Evolutionary conservation across 768 basidiomycete species (phyloP), one percentile per base, ranked within the genome.

Genomic region (Ramaria sp.): DNA sequence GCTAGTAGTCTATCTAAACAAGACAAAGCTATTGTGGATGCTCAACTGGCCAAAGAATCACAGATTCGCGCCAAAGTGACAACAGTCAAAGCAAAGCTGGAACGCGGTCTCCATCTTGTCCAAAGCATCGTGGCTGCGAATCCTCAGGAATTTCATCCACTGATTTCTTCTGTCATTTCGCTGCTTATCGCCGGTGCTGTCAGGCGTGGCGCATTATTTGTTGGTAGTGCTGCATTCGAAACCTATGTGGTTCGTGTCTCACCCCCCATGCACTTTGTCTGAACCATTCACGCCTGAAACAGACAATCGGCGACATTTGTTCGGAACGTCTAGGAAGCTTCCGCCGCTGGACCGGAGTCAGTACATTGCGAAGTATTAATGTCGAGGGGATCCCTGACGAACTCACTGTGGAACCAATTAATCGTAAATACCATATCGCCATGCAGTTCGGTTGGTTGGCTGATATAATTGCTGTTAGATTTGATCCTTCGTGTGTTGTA

Each of bases 401-500:
- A 36, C 71, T 87, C 57, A 75, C 77, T 37, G 78, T 76, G 0
- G 95, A 98, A 63, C 78, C 78, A 0, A 65, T 94, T 30, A 76
- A 78, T 56, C 65, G 83, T 84, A 60, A 59, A 78, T 66, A 16
- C 28, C 0, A 6, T 28, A 25, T 30, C 5, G 32, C 16, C 24
- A 32, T 20, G 12, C 7, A 3, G 7, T 13, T 34, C 32, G 1
- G 27, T 30, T 30, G 37, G 28, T 38, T 27, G 6, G 34, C 27
- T 18, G 7, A 12, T 32, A 56, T 37, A 51, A 20, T 30, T 45
- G 5, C 50, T 38, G n/a, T 22, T 55, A 93, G 93, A 73, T 5
- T 71, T 97, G 30, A 74, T 94, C 24, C 71, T 88, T 44, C 87
- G 96, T 25, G 82, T 98, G 1, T 72, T 99, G 1, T 87, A 95